Conservation (phyloP, 2,329 filamentous ascomycete species). For the Cadophora gregata region DNA sequence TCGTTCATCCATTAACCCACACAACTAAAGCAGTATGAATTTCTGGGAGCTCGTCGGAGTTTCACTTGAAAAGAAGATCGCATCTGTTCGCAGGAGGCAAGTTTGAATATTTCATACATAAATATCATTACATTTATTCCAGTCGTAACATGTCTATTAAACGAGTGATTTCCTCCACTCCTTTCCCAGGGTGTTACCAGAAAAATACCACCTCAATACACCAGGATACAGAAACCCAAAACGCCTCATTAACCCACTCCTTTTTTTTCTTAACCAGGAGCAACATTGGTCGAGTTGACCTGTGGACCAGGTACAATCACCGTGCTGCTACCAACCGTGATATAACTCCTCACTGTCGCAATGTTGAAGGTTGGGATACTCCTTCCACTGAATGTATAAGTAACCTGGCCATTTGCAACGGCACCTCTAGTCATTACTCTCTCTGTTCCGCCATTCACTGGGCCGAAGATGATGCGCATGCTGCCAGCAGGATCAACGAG, state of each 20-base stretch:
- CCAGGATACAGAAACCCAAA: neutral
- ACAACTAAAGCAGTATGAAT: too few relatives aligned
- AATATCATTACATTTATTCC: neutral
- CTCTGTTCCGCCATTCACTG: slow-evolving; percentile 1
- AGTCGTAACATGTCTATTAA: neutral
- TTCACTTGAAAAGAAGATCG: too few relatives aligned
- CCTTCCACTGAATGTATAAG: slow-evolving; percentile 9
- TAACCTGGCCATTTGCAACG: neutral
- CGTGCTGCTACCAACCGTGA: neutral
- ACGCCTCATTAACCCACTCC: neutral
- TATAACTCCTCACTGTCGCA: slow-evolving; percentile 15
- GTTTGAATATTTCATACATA: too few relatives aligned
- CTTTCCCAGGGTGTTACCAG: slow-evolving; percentile 2
- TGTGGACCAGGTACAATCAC: slow-evolving; percentile 11
- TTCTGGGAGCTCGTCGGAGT: too few relatives aligned
- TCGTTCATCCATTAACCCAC: too few relatives aligned
- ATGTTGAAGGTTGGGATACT: neutral
- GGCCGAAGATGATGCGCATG: slow-evolving; percentile 18
- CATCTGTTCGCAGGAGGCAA: too few relatives aligned
- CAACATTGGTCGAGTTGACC: slow-evolving; percentile 6
- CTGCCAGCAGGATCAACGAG: slow-evolving; percentile 1
- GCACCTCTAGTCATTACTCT: slow-evolving; percentile 14
- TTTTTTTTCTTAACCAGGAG: neutral
- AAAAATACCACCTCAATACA: neutral
- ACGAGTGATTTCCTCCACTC: slow-evolving; percentile 6